phyloP scores from a whole-genome alignment of 1,284 basidiomycete species.

The Sphaerobolus stellatus region DNA sequence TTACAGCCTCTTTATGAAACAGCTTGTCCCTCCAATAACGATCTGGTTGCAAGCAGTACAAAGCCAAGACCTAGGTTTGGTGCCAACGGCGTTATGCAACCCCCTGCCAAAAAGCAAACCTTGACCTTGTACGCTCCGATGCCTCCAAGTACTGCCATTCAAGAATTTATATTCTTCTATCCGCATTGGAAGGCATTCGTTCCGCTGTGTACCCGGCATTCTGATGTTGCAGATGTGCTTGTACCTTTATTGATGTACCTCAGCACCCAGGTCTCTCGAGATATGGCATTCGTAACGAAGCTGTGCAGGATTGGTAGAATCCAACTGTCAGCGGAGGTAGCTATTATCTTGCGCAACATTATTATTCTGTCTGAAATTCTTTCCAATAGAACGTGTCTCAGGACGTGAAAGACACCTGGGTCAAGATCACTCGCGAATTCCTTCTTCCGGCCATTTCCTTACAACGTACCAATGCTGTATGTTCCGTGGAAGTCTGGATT shows the following conservation, averaged over 20 bases:
- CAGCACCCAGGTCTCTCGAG: conserved; percentile 72
- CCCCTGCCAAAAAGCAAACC: conserved; percentile 55
- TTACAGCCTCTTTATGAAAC: conserved; percentile 68
- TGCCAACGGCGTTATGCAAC: conserved; percentile 49
- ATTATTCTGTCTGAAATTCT: background rate
- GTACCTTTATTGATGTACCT: conserved; percentile 77
- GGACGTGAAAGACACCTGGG: conserved; percentile 53
- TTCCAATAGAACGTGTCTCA: conserved; percentile 10
- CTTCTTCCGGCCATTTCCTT: conserved; percentile 87
- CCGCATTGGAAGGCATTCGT: conserved; percentile 76
- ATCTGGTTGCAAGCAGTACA: conserved; percentile 57
- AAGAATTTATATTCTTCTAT: conserved; percentile 87
- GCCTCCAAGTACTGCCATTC: conserved; percentile 68
- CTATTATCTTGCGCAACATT: conserved; percentile 12
- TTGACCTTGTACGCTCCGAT: conserved; percentile 72
- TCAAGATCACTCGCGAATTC: conserved; percentile 74
- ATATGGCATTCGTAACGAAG: conserved; percentile 63
- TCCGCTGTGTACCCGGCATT: conserved; percentile 60
- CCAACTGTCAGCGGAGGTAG: conserved; percentile 46
- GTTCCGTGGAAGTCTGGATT: conserved; percentile 82
- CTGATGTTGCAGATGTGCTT: conserved; percentile 71
- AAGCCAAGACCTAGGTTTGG: conserved; percentile 64
- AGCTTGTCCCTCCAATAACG: conserved; percentile 44
- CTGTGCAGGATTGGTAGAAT: conserved; percentile 56
- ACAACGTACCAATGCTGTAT: conserved; percentile 82